Evolutionary conservation across 371 early-diverging fungal genomes (phyloP).

Genomic region (Dichotomocladium elegans): DNA sequence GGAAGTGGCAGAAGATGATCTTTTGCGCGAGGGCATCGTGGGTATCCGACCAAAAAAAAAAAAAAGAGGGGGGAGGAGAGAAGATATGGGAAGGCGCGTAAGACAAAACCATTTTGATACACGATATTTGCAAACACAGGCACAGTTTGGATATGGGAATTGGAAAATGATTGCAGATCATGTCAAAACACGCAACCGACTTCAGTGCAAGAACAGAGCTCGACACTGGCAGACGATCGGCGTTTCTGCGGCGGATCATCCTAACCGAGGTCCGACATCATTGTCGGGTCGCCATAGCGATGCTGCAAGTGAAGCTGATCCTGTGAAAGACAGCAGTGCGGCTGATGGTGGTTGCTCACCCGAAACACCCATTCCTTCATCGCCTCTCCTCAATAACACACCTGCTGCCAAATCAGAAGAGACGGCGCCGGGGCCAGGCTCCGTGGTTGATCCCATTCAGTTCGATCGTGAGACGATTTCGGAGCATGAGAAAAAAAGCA

Average conservation of each 20-base stretch:
- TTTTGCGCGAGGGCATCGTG: conserved; percentile 45
- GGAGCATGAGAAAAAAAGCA: conserved; percentile 59
- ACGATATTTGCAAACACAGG: conserved; percentile 24
- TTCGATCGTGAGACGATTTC: conserved; percentile 30
- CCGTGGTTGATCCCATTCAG: neutral
- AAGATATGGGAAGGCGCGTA: no score
- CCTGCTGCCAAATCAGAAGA: neutral
- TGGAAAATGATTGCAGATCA: conserved; percentile 59
- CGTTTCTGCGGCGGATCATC: no score
- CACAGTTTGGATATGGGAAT: conserved; percentile 57
- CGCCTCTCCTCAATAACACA: neutral
- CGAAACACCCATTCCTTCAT: no score
- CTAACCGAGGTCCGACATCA: no score
- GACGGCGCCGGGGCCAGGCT: neutral
- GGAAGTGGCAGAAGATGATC: conserved; percentile 42
- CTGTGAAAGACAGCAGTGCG: neutral
- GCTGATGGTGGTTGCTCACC: no score
- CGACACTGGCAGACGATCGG: conserved; percentile 61
- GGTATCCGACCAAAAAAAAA: conserved; percentile 1
- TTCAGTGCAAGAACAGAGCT: conserved; percentile 70
- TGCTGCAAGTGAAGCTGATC: neutral
- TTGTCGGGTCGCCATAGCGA: no score
- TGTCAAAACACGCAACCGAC: conserved; percentile 53
- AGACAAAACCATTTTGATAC: no score
- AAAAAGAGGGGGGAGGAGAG: no score